A percentile compares a stretch with the other conserved stretches of the same genome.
These are phyloP conservation scores for Chrysoporthe deuterocubensis DNA, from an alignment of 2,329 filamentous ascomycete genomes.

Conservation along the genomic window DNA sequence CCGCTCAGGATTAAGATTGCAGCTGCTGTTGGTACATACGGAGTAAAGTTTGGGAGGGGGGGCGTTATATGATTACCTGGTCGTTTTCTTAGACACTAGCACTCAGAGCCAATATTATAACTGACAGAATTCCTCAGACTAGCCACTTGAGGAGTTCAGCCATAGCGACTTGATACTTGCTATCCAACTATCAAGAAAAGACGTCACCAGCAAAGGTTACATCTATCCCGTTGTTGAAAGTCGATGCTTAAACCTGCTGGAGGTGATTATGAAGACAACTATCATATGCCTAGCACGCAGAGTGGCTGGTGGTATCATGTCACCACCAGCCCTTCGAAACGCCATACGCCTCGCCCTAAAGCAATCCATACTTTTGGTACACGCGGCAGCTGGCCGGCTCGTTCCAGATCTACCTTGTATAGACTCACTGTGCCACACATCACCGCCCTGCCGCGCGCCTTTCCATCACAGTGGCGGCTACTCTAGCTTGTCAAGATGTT, in stretches of 20 bases:
- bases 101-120: no score
- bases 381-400: conserved; percentile 12
- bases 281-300: neutral
- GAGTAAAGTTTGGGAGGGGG: no score
- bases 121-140: no score
- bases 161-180: no score
- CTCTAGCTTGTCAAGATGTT: conserved; percentile 96
- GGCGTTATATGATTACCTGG: no score
- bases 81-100: neutral
- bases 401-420: conserved; percentile 2
- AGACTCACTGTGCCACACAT: neutral
- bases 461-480: conserved; percentile 43
- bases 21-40: no score
- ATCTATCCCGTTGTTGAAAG: no score
- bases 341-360: conserved; percentile 28
- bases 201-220: no score
- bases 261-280: neutral
- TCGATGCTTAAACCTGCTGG: neutral
- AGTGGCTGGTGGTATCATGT: neutral
- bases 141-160: no score
- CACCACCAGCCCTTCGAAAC: conserved; percentile 13
- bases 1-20: no score
- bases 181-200: no score
- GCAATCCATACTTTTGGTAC: conserved; percentile 12
- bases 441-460: neutral